Base-by-base conservation (phyloP, 805 yeast species). In the Ogataea sp. region DNA sequence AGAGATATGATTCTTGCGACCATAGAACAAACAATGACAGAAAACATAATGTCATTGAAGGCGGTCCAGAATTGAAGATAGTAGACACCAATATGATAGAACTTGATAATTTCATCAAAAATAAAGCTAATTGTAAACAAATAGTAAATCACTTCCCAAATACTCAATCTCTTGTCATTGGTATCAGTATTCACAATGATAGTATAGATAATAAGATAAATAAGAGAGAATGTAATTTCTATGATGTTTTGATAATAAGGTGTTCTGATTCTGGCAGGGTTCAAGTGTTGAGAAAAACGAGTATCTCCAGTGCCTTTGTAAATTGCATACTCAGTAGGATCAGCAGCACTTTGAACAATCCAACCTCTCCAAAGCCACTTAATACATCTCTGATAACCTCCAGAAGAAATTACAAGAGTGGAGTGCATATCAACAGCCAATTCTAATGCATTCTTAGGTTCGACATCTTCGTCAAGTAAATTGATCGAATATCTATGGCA, bases 291-390 rank as follows among this genome's bases (percentile, higher is more conserved):
- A 39, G 60, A 46, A 42, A 83, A 64, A 13, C 68, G 63, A 4
- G 77, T 63, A 20, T 78, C 75, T 1, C 77, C 67, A 13, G 79
- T 72, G 1, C 77, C 78, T 44, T 69, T 72, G 56, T 81, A 85
- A 40, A 80, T 52, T 20, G 75, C 79, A 50, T 82, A 87, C 14
- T 78, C 76, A 20, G 73, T 70, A 6, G 93, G 85, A 53, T 85
- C 86, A 13, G 56, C 58, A 11, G 78, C 74, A 18, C 82, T 73
- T 59, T 86, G 95, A 37, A 83, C 70, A 45, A 87, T 83, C 95
- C 95, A 85, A 23, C 96, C 96, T 41, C 89, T 67, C 96, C 96
- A 87, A 36, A 87, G 59, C 95, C 95, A 87, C 48, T 80, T 78
- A 51, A 86, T 71, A 62, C 95, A 85, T 39, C 95, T 65, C 59